Percentiles rank a stretch among this genome's conserved stretches.
phyloP scores from a whole-genome alignment of 495 filamentous ascomycete genomes.

The Amphirosellinia nigrospora region DNA sequence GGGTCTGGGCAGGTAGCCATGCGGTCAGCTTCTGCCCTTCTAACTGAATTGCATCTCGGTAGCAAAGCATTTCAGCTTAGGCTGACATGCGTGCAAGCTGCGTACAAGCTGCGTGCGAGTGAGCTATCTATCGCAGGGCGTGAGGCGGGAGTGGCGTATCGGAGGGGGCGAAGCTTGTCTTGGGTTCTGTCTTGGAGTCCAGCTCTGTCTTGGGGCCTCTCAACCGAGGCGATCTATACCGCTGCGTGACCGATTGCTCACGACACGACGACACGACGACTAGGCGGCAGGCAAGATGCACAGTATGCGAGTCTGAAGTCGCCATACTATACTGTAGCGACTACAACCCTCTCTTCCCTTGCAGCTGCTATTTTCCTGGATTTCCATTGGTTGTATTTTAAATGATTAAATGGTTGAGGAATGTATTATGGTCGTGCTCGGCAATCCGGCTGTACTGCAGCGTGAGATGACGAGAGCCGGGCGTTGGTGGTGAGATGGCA shows the following conservation, averaged over 20 bases:
- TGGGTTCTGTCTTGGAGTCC: background rate
- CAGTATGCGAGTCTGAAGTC: background rate
- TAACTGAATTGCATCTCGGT: background rate
- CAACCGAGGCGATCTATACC: background rate
- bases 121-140: background rate
- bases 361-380: too few species aligned
- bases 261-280: background rate
- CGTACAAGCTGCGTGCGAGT: too few species aligned
- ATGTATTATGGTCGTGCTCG: too few species aligned
- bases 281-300: background rate
- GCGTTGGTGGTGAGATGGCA: too few species aligned
- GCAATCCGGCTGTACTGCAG: too few species aligned
- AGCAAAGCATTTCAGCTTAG: conserved; percentile 8
- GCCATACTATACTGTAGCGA: conserved; percentile 1
- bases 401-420: too few species aligned
- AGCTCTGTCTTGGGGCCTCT: background rate
- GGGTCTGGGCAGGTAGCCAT: too few species aligned
- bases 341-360: too few species aligned
- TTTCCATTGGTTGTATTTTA: too few species aligned
- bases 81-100: background rate
- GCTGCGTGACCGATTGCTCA: conserved; percentile 12
- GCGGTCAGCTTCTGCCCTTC: conserved; percentile 2
- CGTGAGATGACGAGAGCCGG: too few species aligned
- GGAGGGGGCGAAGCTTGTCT: background rate
- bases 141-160: background rate